Conservation (phyloP, 1,284 basidiomycete genomes). For the Hypsizygus ulmarius region DNA sequence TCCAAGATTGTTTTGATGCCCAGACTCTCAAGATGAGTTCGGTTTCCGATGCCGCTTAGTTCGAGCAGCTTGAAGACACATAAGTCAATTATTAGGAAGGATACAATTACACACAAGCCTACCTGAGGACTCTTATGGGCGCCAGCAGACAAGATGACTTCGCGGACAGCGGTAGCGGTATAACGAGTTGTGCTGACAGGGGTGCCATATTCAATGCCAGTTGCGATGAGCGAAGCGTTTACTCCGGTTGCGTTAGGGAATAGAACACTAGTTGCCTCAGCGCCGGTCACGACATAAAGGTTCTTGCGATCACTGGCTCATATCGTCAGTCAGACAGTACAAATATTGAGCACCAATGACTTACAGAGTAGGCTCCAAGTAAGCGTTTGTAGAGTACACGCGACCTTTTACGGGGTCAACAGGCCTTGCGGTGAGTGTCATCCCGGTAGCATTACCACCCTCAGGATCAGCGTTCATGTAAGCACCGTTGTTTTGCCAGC, state of each 20-base stretch:
- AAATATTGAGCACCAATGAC: not conserved
- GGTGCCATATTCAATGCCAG: conserved; percentile 16
- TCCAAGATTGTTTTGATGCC: conserved; percentile 12
- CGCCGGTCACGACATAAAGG: conserved; percentile 17
- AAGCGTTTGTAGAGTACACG: conserved; percentile 11
- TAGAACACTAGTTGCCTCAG: conserved; percentile 16
- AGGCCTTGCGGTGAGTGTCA: conserved; percentile 13
- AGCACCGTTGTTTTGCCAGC: conserved; percentile 11
- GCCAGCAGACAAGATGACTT: conserved; percentile 21
- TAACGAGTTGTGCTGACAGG: conserved; percentile 7
- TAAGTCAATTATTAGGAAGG: not conserved
- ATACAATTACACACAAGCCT: not conserved
- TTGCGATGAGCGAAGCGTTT: conserved; percentile 11
- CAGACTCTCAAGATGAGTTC: conserved; percentile 5
- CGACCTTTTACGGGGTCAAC: conserved; percentile 9
- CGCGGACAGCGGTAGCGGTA: conserved; percentile 11
- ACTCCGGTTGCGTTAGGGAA: conserved; percentile 4
- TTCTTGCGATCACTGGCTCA: conserved; percentile 12
- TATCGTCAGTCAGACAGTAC: not conserved
- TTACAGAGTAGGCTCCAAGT: conserved; percentile 14
- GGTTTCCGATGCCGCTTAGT: conserved; percentile 16
- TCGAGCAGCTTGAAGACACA: conserved; percentile 9
- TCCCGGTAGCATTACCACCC: conserved; percentile 14
- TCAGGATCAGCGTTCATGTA: conserved; percentile 16
- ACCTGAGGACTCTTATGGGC: conserved; percentile 15